phyloP scores from a whole-genome alignment of 768 basidiomycete species.

The button mushroom (Agaricus bisporus) region DNA sequence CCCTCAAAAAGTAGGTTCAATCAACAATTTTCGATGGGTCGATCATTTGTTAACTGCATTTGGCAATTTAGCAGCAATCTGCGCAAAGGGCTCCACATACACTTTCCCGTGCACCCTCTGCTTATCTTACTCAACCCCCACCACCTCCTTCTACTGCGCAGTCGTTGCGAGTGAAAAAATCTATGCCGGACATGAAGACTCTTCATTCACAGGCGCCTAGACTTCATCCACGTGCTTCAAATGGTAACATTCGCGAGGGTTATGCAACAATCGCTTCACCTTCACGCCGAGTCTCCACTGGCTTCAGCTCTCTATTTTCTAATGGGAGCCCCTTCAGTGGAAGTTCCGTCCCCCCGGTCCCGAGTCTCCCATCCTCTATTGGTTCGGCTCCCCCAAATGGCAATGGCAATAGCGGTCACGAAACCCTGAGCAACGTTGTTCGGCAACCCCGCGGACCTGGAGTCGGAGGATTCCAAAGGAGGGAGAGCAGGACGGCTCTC shows the following conservation, averaged over 20 bases:
- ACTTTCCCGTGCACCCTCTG: conserved; percentile 75
- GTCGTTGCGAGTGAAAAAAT: conserved; percentile 87
- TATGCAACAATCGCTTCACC: conserved; percentile 86
- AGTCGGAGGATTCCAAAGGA: conserved; percentile 61
- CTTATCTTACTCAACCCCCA: conserved; percentile 60
- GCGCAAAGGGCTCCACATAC: conserved; percentile 36
- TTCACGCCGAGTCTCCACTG: conserved; percentile 67
- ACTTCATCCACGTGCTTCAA: conserved; percentile 74
- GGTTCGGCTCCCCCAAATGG: conserved; percentile 41
- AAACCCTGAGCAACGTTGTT: conserved; percentile 47
- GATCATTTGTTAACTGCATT: conserved; percentile 3
- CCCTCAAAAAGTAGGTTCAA: conserved; percentile 59
- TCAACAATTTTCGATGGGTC: conserved; percentile 14
- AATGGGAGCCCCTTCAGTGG: conserved; percentile 42
- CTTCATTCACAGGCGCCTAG: conserved; percentile 76
- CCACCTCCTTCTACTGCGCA: conserved; percentile 35
- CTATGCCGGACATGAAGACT: conserved; percentile 97
- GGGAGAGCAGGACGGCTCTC: conserved; percentile 51
- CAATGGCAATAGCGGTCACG: conserved; percentile 34
- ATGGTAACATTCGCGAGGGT: conserved; percentile 82
- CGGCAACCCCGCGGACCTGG: conserved; percentile 86
- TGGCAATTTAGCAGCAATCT: conserved; percentile 26
- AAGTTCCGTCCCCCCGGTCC: conserved; percentile 66
- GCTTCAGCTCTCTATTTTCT: conserved; percentile 66
- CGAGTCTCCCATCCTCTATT: conserved; percentile 60